Base-by-base conservation (phyloP, 768 basidiomycete species). In the Trametes cinnabarina region DNA sequence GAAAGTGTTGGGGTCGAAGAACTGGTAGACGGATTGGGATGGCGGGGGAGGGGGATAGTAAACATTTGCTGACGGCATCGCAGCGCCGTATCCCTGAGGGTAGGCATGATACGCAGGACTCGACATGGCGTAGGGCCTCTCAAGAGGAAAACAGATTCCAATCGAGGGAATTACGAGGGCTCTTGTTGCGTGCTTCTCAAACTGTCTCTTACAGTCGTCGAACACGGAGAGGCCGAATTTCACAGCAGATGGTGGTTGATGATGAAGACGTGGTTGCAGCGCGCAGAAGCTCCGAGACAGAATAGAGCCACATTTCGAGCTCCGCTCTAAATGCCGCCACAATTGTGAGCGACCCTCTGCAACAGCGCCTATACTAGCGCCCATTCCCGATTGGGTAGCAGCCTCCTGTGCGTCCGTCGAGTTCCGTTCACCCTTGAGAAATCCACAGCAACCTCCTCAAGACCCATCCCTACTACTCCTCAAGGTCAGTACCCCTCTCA, bases 1-100 rank as follows among this genome's bases (percentile, higher is more conserved):
- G 71, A 93, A 93, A 37, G 81, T 76, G 72, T 78, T 79, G 28
- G 88, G 84, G 71, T 91, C 88, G 69, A 82, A 72, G 69, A 74
- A 44, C 39, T 55, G 73, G 66, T 79, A 79, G 63, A 78, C 75
- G 43, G 77, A 72, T 52, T 72, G 74, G 42, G 79, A 76, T 34
- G 76, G 75, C 60, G 79, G 78, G 58, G 79, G 81, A 65, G 80
- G 75, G 70, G 77, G 80, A 66, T 71, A 69, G 68, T 67, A 71
- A 68, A 69, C 63, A 69, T 51, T 51, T 40, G 52, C 59, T 23
- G 69, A 66, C 34, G 59, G 65, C 14, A 65, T 57, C 43, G 68
- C 66, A 43, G 55, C 74, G 66, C 77, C 65, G 66, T 79, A 85
- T 42, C 73, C 76, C 63, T 79, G 74, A 22, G 75, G 71, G 70